Conservation (phyloP, 2,329 filamentous ascomycete species). For the Aspergillus fumigatus region DNA sequence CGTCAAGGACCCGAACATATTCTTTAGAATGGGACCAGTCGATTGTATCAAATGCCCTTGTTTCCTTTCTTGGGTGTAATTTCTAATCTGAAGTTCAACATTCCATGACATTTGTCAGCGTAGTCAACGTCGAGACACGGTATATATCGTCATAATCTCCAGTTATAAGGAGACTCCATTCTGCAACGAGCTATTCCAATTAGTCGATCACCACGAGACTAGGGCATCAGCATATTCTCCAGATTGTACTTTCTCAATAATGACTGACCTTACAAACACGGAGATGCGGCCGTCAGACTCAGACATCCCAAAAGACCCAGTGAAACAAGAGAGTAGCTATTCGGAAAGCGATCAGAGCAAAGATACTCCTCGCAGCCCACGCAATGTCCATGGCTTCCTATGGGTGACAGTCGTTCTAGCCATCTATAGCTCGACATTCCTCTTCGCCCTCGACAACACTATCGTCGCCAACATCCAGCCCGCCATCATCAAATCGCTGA, state of each 20-base stretch:
- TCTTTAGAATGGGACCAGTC: neutral
- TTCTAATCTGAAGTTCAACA: neutral
- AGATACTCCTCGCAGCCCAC: neutral
- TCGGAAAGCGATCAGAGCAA: neutral
- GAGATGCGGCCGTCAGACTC: neutral
- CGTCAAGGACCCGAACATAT: neutral
- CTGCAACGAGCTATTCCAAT: neutral
- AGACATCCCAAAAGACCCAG: neutral
- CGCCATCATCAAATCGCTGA: constrained; percentile 7
- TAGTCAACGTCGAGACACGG: neutral
- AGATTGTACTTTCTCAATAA: neutral
- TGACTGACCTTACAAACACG: neutral
- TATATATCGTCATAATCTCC: neutral
- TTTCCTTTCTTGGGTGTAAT: neutral
- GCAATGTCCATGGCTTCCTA: constrained; percentile 1
- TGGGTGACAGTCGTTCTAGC: constrained; percentile 6
- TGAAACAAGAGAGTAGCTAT: constrained; percentile 1
- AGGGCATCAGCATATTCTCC: neutral
- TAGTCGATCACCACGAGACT: neutral
- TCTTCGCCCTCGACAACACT: constrained; percentile 12
- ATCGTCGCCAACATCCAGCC: constrained; percentile 12
- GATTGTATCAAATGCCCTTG: neutral
- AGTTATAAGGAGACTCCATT: neutral
- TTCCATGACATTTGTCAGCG: neutral
- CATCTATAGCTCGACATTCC: constrained; percentile 3